phyloP scores from a whole-genome alignment of 768 basidiomycete species.

The Psilocybe azurescens region DNA sequence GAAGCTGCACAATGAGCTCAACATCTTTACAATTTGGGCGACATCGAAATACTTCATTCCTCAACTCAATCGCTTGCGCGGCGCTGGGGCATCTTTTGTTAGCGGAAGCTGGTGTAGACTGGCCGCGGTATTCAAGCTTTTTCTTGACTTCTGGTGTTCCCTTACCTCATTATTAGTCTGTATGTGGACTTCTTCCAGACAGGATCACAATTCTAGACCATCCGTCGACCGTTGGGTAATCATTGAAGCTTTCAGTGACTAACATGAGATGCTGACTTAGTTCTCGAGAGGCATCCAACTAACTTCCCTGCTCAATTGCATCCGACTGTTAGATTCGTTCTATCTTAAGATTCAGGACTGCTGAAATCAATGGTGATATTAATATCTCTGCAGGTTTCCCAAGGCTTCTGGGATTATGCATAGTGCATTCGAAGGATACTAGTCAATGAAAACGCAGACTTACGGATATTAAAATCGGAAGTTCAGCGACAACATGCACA shows the following conservation, averaged over 20 bases:
- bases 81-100: too few species aligned
- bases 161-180: too few species aligned
- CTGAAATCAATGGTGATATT: not conserved
- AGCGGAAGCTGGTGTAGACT: too few species aligned
- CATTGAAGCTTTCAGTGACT: not conserved
- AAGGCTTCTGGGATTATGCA: not conserved
- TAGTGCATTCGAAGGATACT: not conserved
- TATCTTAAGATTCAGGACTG: not conserved
- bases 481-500: not conserved
- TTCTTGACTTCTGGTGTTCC: too few species aligned
- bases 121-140: too few species aligned
- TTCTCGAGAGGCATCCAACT: not conserved
- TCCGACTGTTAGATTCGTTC: not conserved
- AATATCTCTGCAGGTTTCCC: not conserved
- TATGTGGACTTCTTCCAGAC: not conserved
- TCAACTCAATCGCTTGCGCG: too few species aligned
- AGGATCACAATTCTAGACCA: not conserved
- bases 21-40: too few species aligned
- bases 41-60: too few species aligned
- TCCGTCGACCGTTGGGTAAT: too few species aligned
- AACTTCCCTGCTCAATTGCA: not conserved
- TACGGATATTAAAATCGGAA: not conserved
- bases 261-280: not conserved
- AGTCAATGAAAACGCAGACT: not conserved
- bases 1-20: too few species aligned